Percentiles rank a stretch among this genome's conserved stretches.
These are phyloP conservation scores for Maudiozyma serrabonitensis DNA, from an alignment of 805 yeast genomes.

Conservation along the genomic window DNA sequence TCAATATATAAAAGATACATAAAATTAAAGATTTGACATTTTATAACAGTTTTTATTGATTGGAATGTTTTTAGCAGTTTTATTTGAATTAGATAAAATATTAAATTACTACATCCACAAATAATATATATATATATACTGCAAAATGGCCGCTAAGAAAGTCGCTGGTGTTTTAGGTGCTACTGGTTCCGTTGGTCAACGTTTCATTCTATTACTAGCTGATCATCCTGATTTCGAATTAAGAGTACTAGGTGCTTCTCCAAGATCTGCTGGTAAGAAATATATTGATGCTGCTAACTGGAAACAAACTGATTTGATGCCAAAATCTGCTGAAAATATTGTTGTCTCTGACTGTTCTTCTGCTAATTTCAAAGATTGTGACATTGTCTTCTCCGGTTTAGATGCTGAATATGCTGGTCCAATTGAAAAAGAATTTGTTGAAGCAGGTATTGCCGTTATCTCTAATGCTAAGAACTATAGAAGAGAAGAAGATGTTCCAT, in stretches of 20 bases:
- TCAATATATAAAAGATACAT: too few species aligned
- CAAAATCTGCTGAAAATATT: conserved; percentile 52
- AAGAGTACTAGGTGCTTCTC: conserved; percentile 80
- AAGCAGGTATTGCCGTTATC: conserved; percentile 71
- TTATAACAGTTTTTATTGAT: too few species aligned
- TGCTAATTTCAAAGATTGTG: conserved; percentile 77
- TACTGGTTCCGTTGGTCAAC: conserved; percentile 95
- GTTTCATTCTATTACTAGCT: conserved; percentile 76
- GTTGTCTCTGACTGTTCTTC: conserved; percentile 70
- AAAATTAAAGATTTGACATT: too few species aligned
- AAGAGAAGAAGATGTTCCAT: conserved; percentile 77
- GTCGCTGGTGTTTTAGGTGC: conserved; percentile 90
- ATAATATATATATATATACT: too few species aligned
- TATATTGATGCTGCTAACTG: conserved; percentile 82
- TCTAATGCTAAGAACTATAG: conserved; percentile 97
- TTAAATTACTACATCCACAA: too few species aligned
- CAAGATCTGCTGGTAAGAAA: conserved; percentile 85
- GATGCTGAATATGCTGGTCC: conserved; percentile 91
- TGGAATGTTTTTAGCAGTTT: too few species aligned
- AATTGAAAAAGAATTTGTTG: conserved; percentile 76
- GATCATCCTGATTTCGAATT: conserved; percentile 87
- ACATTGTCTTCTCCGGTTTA: conserved; percentile 87
- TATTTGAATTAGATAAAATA: too few species aligned
- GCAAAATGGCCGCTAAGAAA: conserved; percentile 15
- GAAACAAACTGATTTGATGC: conserved; percentile 85